Conservation (phyloP, 2,329 filamentous ascomycete genomes). For the Alternaria triticimaculans region DNA sequence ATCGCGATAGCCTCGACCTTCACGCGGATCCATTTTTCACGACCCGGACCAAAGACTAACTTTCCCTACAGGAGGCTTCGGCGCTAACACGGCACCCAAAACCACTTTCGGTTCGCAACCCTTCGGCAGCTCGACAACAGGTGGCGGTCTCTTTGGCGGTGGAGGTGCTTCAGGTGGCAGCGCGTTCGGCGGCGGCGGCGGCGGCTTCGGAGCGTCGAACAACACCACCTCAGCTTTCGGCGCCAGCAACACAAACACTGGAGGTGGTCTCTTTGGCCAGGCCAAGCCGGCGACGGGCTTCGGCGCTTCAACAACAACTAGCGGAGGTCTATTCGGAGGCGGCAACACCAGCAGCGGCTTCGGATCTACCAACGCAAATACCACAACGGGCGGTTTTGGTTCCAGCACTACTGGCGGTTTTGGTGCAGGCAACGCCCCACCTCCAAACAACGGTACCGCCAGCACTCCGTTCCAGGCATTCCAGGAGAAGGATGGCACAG, state of each 20-base stretch:
- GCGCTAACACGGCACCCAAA: slow-evolving; percentile 33
- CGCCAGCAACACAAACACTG: slow-evolving; percentile 34
- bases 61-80: slow-evolving; percentile 40
- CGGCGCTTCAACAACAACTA: slow-evolving; percentile 34
- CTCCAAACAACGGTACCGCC: slow-evolving; percentile 67
- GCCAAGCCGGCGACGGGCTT: slow-evolving; percentile 36
- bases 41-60: slow-evolving; percentile 27
- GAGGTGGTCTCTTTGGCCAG: slow-evolving; percentile 40
- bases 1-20: background rate
- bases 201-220: slow-evolving; percentile 25
- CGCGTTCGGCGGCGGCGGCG: slow-evolving; percentile 13
- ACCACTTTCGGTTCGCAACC: slow-evolving; percentile 37
- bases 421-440: slow-evolving; percentile 26
- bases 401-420: slow-evolving; percentile 39
- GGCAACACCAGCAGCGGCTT: slow-evolving; percentile 38
- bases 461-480: slow-evolving; percentile 69
- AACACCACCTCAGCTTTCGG: slow-evolving; percentile 35
- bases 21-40: slow-evolving; percentile 4
- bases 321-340: slow-evolving; percentile 39
- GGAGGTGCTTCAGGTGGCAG: slow-evolving; percentile 17
- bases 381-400: slow-evolving; percentile 32
- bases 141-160: slow-evolving; percentile 45
- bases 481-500: slow-evolving; percentile 74
- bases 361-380: slow-evolving; percentile 26
- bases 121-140: slow-evolving; percentile 44